Evolutionary conservation across 1,284 basidiomycete genomes (phyloP).

Genomic region (Tremellales sp.): DNA sequence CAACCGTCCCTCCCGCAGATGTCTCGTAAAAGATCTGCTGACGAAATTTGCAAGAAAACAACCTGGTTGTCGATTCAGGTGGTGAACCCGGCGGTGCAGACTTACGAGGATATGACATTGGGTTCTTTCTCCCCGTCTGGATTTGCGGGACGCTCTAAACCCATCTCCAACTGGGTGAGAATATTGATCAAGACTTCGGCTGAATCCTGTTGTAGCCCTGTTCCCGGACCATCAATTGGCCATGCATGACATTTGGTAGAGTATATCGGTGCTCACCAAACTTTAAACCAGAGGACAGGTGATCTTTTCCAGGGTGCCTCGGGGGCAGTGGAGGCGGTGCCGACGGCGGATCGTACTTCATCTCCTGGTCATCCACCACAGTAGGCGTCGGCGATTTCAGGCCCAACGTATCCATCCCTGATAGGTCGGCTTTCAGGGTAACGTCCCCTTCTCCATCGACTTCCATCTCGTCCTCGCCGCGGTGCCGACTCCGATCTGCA

Average conservation of each 20-base stretch:
- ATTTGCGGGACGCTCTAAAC: conserved; percentile 59
- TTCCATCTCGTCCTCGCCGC: conserved; percentile 1
- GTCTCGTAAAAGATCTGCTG: conserved; percentile 62
- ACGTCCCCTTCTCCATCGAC: background rate
- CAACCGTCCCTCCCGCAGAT: conserved; percentile 50
- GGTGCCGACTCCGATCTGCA: conserved; percentile 15
- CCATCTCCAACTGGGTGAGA: conserved; percentile 96
- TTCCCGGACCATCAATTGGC: conserved; percentile 5
- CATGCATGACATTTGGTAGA: background rate
- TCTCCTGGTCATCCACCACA: background rate
- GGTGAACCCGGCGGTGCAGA: background rate
- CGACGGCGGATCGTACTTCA: conserved; percentile 8
- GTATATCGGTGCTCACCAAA: conserved; percentile 63
- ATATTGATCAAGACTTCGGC: conserved; percentile 99
- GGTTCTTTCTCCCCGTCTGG: conserved; percentile 52
- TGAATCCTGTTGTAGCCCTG: conserved; percentile 95
- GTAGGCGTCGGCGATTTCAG: conserved; percentile 16
- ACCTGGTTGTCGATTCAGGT: conserved; percentile 51
- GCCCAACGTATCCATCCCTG: conserved; percentile 16
- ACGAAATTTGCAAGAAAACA: conserved; percentile 82
- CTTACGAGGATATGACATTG: conserved; percentile 77
- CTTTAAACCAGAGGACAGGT: conserved; percentile 70
- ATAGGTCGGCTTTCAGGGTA: background rate
- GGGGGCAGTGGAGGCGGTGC: conserved; percentile 58
- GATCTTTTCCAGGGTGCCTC: conserved; percentile 49